Evolutionary conservation across 2,329 filamentous ascomycete species (phyloP), one percentile per base, ranked within the genome.

Genomic region (Cadophora luteo-olivacea): DNA sequence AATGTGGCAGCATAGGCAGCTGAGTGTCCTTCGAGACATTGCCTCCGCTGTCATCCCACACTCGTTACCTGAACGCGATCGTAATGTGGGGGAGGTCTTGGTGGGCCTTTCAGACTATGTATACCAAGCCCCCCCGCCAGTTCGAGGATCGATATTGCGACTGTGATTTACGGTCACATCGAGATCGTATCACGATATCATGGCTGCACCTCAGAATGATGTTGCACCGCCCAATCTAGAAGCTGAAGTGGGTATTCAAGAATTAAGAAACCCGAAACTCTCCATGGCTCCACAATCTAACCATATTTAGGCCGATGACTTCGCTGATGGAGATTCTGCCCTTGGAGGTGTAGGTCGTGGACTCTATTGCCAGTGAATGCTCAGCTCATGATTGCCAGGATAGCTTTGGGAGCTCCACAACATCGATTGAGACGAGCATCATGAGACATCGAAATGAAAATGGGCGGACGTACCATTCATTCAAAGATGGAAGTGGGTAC

Each of bases 381-480:
- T 19, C 6, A 22, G 11, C 45, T 49, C 19, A 49, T 14, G 8
- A 1, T 9, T 8, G 45, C 22, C 32, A 36, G 54, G 61, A 61
- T 19, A 48, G 60, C 36, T 41, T n/a, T 29, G 55, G 16, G n/a
- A 68, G 68, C 58, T 68, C 68, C 33, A 73, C 72, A 2, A 71
- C 67, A 9, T 73, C 71, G 1, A 61, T 75, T 12, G 48, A 57
- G 29, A 79, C 79, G 0, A 82, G 79, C 66, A 80, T 82, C 52
- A 68, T 77, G 52, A 73, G 75, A 12, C 79, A 80, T 71, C 77
- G 79, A 24, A 70, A 76, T 4, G 80, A 81, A 52, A 75, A 75
- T 66, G 72, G 72, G 25, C 66, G 72, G 41, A 74, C 72, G 4
- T 75, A 74, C 61, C 73, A 75, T 64, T 73, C 60, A 7, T 57